Base-by-base conservation (phyloP, 371 early-diverging fungal genomes). In the Nematocida sp. region DNA sequence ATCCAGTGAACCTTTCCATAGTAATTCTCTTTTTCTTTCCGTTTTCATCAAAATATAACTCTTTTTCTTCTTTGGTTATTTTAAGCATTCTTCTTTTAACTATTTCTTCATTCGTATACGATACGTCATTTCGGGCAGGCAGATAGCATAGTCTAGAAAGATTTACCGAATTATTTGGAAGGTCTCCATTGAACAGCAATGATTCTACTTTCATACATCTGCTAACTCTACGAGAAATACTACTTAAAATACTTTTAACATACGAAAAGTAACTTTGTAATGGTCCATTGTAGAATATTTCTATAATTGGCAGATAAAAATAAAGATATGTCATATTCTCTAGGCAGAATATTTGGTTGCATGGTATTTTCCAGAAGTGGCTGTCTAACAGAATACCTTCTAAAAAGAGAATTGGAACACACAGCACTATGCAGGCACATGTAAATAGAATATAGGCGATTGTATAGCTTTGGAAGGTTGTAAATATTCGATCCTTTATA, bases 41-140 rank as follows among this genome's bases (percentile, higher is more conserved):
- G 1, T 39, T 25, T 45, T 47, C 33, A 39, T 25, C 42, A 42
- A 46, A 75, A 40, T 75, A 75, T 20, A 75, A 27, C 11, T 67
- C 15, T 50, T 66, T 64, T 52, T 75, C 76, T 39, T 27, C 57
- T 33, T 46, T 15, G 20, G 76, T 75, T 9, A 75, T 50, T 5
- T n/a, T 9, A 40, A 75, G 7, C 6, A 11, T 55, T 18, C 5
- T 25, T 64, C 76, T 39, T 27, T 47, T 52, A 7, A 6, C 4
- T 57, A 75, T 44, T 27, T 75, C 76, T 18, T 56, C 57, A 5
- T 25, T 6, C 7, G 42, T 55, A 39, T 75, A 67, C 13, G 75
- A 44, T 13, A 67, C 45, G 9, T 39, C 11, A 11, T 44, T 66
- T 7, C 23, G 7, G 9, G 67, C 7, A 7, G 74, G 74, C 45